Evolutionary conservation across 2,329 filamentous ascomycete genomes (phyloP).

Genomic region (Pestalotiopsis sp.): DNA sequence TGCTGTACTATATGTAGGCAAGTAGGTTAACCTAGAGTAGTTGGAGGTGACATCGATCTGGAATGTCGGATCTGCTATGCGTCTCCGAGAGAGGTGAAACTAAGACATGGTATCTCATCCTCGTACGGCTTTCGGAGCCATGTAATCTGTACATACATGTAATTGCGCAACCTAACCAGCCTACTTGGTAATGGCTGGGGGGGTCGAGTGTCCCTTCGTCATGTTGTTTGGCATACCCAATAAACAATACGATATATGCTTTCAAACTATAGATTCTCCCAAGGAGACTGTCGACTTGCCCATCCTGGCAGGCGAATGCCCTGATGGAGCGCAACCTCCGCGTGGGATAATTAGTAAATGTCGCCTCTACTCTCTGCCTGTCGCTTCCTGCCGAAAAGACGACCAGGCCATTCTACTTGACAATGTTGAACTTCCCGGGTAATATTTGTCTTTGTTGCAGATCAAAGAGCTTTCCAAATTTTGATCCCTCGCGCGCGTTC

Average conservation of each 20-base stretch:
- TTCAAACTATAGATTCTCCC: background rate
- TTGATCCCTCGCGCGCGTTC: no score
- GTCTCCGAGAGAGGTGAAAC: background rate
- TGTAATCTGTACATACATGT: background rate
- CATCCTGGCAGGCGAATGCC: conserved; percentile 7
- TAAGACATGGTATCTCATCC: background rate
- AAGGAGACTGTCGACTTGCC: background rate
- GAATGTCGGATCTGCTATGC: conserved; percentile 4
- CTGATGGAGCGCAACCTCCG: background rate
- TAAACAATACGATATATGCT: background rate
- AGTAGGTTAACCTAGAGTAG: background rate
- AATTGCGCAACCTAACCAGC: no score
- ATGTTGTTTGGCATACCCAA: background rate
- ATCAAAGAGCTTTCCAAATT: no score
- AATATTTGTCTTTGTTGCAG: no score
- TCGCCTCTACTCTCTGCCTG: background rate
- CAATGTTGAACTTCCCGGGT: no score
- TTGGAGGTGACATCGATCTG: conserved; percentile 5
- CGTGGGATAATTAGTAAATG: background rate
- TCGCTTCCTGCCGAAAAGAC: background rate
- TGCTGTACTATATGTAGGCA: background rate
- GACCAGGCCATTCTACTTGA: no score
- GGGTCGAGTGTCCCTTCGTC: background rate
- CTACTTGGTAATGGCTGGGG: background rate
- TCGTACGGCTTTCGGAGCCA: background rate